Percentiles rank a stretch among this genome's conserved stretches.
Evolutionary conservation across 2,329 filamentous ascomycete genomes (phyloP).

Genomic region (Ceratocystiopsis brevicomis): DNA sequence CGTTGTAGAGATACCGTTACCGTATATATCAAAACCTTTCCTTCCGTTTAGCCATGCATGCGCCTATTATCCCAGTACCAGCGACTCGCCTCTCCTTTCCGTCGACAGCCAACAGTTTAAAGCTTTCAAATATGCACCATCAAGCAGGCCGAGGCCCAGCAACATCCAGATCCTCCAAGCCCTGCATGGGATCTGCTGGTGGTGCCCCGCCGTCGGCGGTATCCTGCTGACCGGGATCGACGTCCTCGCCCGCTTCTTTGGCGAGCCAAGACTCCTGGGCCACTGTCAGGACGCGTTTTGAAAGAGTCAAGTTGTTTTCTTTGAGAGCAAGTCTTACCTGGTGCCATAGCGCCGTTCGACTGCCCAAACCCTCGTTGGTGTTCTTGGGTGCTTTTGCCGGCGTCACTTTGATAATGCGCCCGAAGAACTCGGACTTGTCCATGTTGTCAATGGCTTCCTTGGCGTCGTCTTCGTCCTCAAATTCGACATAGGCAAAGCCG

Average conservation of each 20-base stretch:
- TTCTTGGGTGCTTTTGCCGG: constrained; percentile 85
- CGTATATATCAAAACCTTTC: no score
- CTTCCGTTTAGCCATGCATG: no score
- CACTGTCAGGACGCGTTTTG: constrained; percentile 4
- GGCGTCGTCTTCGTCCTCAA: constrained; percentile 67
- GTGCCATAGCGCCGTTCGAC: constrained; percentile 90
- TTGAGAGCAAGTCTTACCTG: constrained; percentile 41
- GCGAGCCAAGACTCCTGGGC: constrained; percentile 79
- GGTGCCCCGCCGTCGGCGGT: constrained; percentile 30
- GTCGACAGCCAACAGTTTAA: no score
- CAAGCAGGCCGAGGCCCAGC: constrained; percentile 61
- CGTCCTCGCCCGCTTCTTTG: no score
- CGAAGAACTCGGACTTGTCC: constrained; percentile 92
- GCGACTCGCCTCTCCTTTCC: no score
- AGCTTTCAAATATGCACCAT: no score
- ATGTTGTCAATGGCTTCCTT: constrained; percentile 97
- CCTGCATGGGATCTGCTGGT: constrained; percentile 81
- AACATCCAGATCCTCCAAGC: constrained; percentile 79
- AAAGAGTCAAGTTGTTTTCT: no score
- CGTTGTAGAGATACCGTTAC: no score
- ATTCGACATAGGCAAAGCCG: constrained; percentile 94
- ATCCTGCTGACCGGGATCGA: no score
- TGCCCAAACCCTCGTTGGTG: constrained; percentile 69
- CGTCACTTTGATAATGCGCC: constrained; percentile 78
- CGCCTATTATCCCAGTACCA: no score